phyloP scores from a whole-genome alignment of 2,329 filamentous ascomycete species.

The Botryosphaeria dothidea region DNA sequence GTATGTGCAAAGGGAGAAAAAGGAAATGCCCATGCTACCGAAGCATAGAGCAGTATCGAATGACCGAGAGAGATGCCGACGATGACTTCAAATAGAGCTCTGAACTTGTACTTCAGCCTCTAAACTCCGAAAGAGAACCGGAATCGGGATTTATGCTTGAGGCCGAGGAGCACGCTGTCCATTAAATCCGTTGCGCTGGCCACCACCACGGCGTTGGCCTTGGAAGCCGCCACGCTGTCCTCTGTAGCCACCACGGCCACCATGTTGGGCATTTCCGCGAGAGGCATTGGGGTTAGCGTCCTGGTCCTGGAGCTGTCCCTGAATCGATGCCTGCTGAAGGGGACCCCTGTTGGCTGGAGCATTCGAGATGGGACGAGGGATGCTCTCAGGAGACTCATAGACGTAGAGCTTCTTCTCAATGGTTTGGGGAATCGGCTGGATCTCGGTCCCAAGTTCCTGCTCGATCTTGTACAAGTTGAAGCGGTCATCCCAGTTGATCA shows the following conservation, averaged over 20 bases:
- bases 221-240: slow-evolving; percentile 23
- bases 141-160: slow-evolving; percentile 28
- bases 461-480: slow-evolving; percentile 99
- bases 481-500: slow-evolving; percentile 99
- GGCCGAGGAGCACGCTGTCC: slow-evolving; percentile 37
- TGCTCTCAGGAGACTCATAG: slow-evolving; percentile 93
- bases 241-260: slow-evolving; percentile 19
- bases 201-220: slow-evolving; percentile 31
- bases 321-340: slow-evolving; percentile 22
- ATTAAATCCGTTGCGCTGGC: slow-evolving; percentile 37
- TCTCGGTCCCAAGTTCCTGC: slow-evolving; percentile 94
- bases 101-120: slow-evolving; percentile 20
- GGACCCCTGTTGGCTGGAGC: slow-evolving; percentile 37
- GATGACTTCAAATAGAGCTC: slow-evolving; percentile 17
- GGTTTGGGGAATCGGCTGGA: slow-evolving; percentile 87
- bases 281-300: slow-evolving; percentile 23
- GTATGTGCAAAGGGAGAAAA: slow-evolving; percentile 20
- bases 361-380: slow-evolving; percentile 77
- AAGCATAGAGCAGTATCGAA: slow-evolving; percentile 9
- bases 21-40: slow-evolving; percentile 13
- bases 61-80: slow-evolving; percentile 18
- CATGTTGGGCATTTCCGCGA: slow-evolving; percentile 16
- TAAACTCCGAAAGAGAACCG: slow-evolving; percentile 7
- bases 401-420: slow-evolving; percentile 99
- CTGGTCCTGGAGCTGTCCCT: slow-evolving; percentile 29